Conservation (phyloP, 1,284 basidiomycete species). For the Rhodotorula glutinis region DNA sequence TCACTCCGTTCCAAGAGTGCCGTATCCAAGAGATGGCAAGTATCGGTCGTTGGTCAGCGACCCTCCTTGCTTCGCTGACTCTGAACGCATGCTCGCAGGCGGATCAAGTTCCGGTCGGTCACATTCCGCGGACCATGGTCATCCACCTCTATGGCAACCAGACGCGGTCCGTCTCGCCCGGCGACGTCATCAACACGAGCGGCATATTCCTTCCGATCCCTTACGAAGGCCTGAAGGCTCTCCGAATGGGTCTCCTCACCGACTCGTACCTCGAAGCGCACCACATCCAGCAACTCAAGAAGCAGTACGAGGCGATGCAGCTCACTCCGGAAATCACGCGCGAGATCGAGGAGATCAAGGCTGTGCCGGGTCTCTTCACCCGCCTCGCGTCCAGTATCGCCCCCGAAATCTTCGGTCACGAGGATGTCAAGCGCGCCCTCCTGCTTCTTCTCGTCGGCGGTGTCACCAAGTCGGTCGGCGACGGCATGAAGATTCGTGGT, state of each 20-base stretch:
- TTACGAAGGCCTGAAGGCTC: slow-evolving; percentile 80
- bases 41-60: no score
- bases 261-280: slow-evolving; percentile 96
- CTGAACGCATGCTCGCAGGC: slow-evolving; percentile 56
- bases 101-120: slow-evolving; percentile 98
- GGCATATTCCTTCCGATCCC: slow-evolving; percentile 87
- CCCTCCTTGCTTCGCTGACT: neutral
- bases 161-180: slow-evolving; percentile 88
- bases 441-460: slow-evolving; percentile 90
- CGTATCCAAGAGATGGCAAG: slow-evolving; percentile 97
- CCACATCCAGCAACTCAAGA: slow-evolving; percentile 89
- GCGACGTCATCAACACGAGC: slow-evolving; percentile 89
- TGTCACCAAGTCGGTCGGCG: slow-evolving; percentile 88
- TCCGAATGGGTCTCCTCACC: slow-evolving; percentile 90
- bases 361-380: slow-evolving; percentile 74
- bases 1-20: slow-evolving; percentile 97
- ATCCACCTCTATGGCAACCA: slow-evolving; percentile 86
- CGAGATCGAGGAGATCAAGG: slow-evolving; percentile 66
- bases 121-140: slow-evolving; percentile 98
- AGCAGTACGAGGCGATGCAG: slow-evolving; percentile 94
- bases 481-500: slow-evolving; percentile 98
- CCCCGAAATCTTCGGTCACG: slow-evolving; percentile 97
- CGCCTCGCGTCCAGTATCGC: slow-evolving; percentile 77
- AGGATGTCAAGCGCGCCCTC: slow-evolving; percentile 97
- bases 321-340: slow-evolving; percentile 77